A percentile compares a stretch with the other conserved stretches of the same genome.
These are phyloP conservation scores for Myotisia sp. DNA, from an alignment of 2,329 filamentous ascomycete genomes.

Conservation along the genomic window DNA sequence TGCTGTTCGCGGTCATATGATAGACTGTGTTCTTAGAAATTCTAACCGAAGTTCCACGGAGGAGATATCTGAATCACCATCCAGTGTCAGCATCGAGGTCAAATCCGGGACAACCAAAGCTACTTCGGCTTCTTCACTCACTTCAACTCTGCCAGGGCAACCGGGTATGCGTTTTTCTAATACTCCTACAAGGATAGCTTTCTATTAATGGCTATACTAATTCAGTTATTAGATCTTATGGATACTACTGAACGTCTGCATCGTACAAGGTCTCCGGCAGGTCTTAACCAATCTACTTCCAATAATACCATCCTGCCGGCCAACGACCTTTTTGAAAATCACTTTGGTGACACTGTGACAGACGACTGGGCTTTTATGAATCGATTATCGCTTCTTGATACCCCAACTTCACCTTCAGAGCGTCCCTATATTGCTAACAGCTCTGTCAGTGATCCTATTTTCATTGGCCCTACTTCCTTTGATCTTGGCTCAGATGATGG, in stretches of 20 bases:
- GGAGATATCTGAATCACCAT: neutral
- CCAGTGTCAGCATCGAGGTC: neutral
- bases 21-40: slow-evolving; percentile 26
- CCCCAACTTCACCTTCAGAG: neutral
- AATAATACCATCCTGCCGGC: too few species aligned
- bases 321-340: too few species aligned
- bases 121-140: neutral
- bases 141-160: too few species aligned
- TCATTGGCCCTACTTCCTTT: neutral
- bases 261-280: neutral
- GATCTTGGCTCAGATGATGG: neutral
- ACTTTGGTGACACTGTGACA: too few species aligned
- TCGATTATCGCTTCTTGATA: neutral
- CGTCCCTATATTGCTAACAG: neutral
- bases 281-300: neutral
- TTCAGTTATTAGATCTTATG: too few species aligned
- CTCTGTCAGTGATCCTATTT: neutral
- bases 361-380: neutral
- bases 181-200: too few species aligned
- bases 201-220: too few species aligned
- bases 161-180: too few species aligned
- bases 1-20: slow-evolving; percentile 13
- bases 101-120: neutral
- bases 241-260: too few species aligned
- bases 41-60: slow-evolving; percentile 23